Base-by-base conservation (phyloP, 371 early-diverging fungal genomes). In the Mucor indicus region DNA sequence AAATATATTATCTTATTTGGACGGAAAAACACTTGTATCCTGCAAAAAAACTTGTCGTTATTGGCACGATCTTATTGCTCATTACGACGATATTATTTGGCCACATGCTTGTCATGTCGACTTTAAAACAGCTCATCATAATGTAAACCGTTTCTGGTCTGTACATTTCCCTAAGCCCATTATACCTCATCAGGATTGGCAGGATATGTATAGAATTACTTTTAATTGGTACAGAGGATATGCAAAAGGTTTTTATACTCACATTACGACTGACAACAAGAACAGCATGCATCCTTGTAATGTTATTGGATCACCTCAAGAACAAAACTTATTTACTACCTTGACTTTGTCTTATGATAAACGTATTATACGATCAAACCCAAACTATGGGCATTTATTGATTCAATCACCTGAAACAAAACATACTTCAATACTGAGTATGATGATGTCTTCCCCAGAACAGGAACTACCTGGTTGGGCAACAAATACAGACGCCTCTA, bases 221-320 rank as follows among this genome's bases (percentile, higher is more conserved):
- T 55, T 57, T n/a, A 78, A 79, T 47, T 81, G 82, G 82, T 72
- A 74, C 35, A 62, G 38, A 2, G 78, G 78, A 1, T 55, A 64
- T 25, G 69, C 69, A 21, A 46, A 48, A 19, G 78, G 67, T 4
- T 76, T 67, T 30, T 75, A 69, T 38, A 73, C 79, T 11, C 15
- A 30, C 1, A 49, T 66, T 5, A 24, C 47, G 15, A 24, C n/a
- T 10, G 0, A 17, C 30, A 29, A 12, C 6, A 29, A 12, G 8
- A 33, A 33, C n/a, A 33, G 15, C 4, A 4, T 33, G 4, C 4
- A 15, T 3, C 24, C 59, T 3, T 55, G 53, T 32, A 50, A 61
- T 9, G 67, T 79, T 3, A 66, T 81, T 13, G 82, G 82, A 4
- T 39, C 69, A 7, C 75, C 70, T 4, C 77, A 75, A 63, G 80